Base-by-base conservation (phyloP, 2,329 filamentous ascomycete genomes). In the Aspergillus candidus region DNA sequence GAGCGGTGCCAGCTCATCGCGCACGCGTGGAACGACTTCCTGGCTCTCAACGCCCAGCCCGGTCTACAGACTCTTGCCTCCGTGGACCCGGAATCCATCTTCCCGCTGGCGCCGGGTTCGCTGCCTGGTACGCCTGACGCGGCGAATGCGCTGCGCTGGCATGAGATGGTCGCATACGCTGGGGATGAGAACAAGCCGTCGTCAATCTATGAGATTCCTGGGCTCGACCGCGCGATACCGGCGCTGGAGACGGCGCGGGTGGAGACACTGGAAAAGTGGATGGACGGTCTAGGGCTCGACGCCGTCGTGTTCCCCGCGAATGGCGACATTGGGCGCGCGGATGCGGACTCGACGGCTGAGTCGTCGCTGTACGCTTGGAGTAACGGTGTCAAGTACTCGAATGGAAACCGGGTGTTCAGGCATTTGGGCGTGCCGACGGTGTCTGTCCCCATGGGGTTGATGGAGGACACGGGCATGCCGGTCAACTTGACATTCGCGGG, bases 361-460 rank as follows among this genome's bases (percentile, higher is more conserved):
- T 52, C 54, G 29, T 63, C 69, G 11, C 45, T 53, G 8, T 63
- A 71, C 44, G 71, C 70, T 4, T 63, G 71, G 44, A 65, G 63
- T 22, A 76, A 79, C 38, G 77, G 77, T 0, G 69, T 79, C 4
- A 71, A 69, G 33, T 79, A 78, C 46, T 72, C 69, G 0, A 76
- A 79, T 43, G 76, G 76, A 1, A 78, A 78, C 40, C 62, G 74
- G 2, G 72, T 72, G 0, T 61, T 80, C 1, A 63, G 76, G 10
- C 76, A 80, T 42, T 61, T 79, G 2, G 77, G 77, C 0, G 68
- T 80, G 0, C 77, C 77, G 0, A 76, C 72, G 0, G 67, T 80
- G 2, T 74, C 68, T 0, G 73, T 78, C 0, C 70, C 75, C 0
- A 79, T 79, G 76, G 76, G 76, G 0, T 44, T 67, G 1, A 67